Percentiles rank a stretch among this genome's conserved stretches.
phyloP scores from a whole-genome alignment of 164 flowering plant genomes.

The Aristolochia fimbriata region DNA sequence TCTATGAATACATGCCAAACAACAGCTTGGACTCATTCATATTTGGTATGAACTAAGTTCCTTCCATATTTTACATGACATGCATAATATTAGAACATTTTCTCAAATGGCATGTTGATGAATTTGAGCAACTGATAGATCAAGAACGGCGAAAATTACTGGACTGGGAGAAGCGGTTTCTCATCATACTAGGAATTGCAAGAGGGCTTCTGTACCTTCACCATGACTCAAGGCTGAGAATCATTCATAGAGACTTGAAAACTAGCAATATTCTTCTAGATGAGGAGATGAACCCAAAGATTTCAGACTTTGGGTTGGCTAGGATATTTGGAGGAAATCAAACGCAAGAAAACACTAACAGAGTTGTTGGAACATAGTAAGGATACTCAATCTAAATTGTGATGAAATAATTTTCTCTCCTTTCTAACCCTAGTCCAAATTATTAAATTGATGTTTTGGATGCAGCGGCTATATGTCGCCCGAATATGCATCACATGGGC shows the following conservation, averaged over 20 bases:
- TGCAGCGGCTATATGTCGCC: conserved; percentile 5
- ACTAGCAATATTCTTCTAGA: conserved; percentile 48
- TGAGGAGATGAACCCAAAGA: conserved; percentile 33
- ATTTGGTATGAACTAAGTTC: too few species aligned
- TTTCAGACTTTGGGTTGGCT: conserved; percentile 65
- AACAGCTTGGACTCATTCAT: too few species aligned
- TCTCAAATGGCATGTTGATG: too few species aligned
- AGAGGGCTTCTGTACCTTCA: conserved; percentile 56
- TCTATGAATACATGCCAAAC: too few species aligned
- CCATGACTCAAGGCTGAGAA: conserved; percentile 38
- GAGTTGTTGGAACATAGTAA: conserved; percentile 17
- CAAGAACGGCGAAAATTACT: too few species aligned
- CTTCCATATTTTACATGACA: too few species aligned
- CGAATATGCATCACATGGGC: conserved; percentile 4
- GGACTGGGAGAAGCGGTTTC: conserved; percentile 17
- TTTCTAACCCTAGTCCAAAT: too few species aligned
- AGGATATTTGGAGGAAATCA: conserved; percentile 26
- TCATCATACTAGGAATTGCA: conserved; percentile 31
- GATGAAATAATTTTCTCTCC: too few species aligned
- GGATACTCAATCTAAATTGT: too few species aligned
- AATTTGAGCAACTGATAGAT: too few species aligned
- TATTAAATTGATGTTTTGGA: too few species aligned
- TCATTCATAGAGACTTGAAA: conserved; percentile 55
- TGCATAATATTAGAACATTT: too few species aligned
- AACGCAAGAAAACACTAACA: conserved; percentile 13